These are phyloP conservation scores for Alternaria novae-zelandiae DNA, from an alignment of 2,329 filamentous ascomycete genomes.

Conservation along the genomic window DNA sequence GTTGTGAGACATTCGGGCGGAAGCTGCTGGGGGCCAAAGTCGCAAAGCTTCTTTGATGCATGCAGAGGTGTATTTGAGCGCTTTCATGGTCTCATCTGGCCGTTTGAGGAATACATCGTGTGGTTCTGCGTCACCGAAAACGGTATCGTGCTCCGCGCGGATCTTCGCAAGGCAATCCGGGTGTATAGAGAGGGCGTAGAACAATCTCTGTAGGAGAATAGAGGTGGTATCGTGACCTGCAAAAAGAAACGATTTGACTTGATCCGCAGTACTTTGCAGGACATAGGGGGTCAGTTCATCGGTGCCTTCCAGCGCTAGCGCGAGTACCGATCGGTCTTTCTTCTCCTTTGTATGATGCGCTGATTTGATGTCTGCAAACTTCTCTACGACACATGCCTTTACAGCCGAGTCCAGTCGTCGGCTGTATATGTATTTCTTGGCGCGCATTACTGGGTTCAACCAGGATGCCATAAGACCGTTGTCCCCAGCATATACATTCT, in stretches of 20 bases:
- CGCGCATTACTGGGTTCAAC: conserved; percentile 26
- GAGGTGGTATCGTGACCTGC: conserved; percentile 57
- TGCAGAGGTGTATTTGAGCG: conserved; percentile 59
- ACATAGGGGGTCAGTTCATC: conserved; percentile 45
- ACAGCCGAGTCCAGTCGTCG: conserved; percentile 32
- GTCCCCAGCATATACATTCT: conserved; percentile 25
- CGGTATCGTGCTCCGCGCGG: conserved; percentile 58
- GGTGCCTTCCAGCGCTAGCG: conserved; percentile 41
- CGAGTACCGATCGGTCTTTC: conserved; percentile 40
- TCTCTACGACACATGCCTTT: conserved; percentile 34
- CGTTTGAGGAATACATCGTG: conserved; percentile 51
- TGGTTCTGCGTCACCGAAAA: conserved; percentile 57
- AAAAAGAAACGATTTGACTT: conserved; percentile 54
- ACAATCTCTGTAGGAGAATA: conserved; percentile 39
- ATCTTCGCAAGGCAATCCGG: conserved; percentile 42
- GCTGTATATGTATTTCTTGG: conserved; percentile 29
- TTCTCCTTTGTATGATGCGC: conserved; percentile 20
- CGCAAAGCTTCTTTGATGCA: conserved; percentile 63
- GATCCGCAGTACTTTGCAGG: conserved; percentile 47
- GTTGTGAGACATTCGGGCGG: conserved; percentile 48
- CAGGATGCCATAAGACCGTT: conserved; percentile 29
- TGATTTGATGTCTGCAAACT: conserved; percentile 33
- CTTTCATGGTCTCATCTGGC: conserved; percentile 57
- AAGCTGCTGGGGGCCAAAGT: conserved; percentile 59
- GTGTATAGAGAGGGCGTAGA: conserved; percentile 42